Percentiles rank a stretch among this genome's conserved stretches.
Evolutionary conservation across 108 stramenopile species (phyloP).

Genomic region (Skeletonema marinoi): DNA sequence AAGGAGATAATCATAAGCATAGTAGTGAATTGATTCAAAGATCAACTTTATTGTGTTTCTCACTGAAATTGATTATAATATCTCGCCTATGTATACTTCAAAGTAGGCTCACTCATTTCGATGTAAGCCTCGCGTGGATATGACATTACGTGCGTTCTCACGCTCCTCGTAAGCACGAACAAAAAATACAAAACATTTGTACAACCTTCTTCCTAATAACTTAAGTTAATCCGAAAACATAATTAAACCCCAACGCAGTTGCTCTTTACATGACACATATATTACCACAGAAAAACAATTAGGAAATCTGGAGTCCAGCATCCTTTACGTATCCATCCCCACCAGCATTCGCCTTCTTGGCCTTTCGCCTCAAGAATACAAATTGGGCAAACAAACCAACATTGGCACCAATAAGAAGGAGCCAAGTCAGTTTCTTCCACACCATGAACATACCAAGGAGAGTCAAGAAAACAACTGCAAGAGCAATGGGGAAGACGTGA

Average conservation of each 20-base stretch:
- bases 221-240: not conserved
- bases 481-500: slow-evolving; percentile 47
- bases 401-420: slow-evolving; percentile 42
- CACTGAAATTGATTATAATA: too few species aligned
- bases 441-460: slow-evolving; percentile 45
- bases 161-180: too few species aligned
- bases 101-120: too few species aligned
- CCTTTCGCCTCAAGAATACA: slow-evolving; percentile 49
- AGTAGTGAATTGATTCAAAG: too few species aligned
- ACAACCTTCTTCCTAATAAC: not conserved
- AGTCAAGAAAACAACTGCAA: slow-evolving; percentile 38
- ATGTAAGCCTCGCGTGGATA: too few species aligned
- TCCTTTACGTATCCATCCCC: slow-evolving; percentile 35
- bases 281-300: not conserved
- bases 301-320: slow-evolving; percentile 43
- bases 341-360: slow-evolving; percentile 28
- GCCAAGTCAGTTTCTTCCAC: slow-evolving; percentile 48
- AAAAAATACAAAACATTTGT: not conserved
- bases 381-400: slow-evolving; percentile 44
- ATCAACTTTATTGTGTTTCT: too few species aligned
- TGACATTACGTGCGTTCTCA: too few species aligned
- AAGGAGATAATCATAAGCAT: too few species aligned
- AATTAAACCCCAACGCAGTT: not conserved
- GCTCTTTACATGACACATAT: not conserved
- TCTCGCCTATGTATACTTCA: too few species aligned